A percentile compares a stretch with the other conserved stretches of the same genome.
These are phyloP conservation scores for Moniliella sp. DNA, from an alignment of 1,284 basidiomycete genomes.

Conservation along the genomic window DNA sequence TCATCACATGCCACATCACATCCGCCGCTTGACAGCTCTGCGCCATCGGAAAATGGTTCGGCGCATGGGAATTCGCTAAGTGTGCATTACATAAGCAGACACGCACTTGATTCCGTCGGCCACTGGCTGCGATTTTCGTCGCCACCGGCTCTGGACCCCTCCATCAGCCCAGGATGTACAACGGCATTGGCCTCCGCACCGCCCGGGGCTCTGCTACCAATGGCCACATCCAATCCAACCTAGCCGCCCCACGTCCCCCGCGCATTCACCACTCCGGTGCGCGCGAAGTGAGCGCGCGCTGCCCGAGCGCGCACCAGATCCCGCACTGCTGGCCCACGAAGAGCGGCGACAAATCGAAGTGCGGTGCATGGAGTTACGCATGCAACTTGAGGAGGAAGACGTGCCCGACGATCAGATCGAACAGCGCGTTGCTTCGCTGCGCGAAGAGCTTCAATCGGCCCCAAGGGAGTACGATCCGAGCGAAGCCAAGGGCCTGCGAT, in stretches of 20 bases:
- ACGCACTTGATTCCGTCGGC: too few species aligned
- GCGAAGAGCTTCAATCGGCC: constrained; percentile 44
- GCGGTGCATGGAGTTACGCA: constrained; percentile 67
- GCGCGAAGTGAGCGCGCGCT: constrained; percentile 37
- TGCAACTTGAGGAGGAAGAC: constrained; percentile 71
- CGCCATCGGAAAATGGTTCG: too few species aligned
- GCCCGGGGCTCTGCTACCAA: constrained; percentile 25
- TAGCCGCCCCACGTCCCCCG: constrained; percentile 54
- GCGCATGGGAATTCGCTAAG: too few species aligned
- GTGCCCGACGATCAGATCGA: constrained; percentile 62
- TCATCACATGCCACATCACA: too few species aligned
- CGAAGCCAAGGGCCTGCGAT: constrained; percentile 6
- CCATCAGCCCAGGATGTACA: constrained; percentile 31
- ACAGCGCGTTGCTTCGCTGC: constrained; percentile 51
- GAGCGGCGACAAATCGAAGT: constrained; percentile 77
- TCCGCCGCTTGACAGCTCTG: too few species aligned
- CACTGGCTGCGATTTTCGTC: too few species aligned
- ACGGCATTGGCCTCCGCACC: constrained; percentile 29
- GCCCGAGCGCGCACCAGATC: constrained; percentile 51
- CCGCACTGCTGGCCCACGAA: constrained; percentile 86
- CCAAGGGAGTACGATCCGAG: constrained; percentile 1
- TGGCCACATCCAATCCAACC: constrained; percentile 54
- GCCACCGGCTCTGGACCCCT: too few species aligned
- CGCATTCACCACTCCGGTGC: constrained; percentile 33
- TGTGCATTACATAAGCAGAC: too few species aligned